phyloP scores from a whole-genome alignment of 805 yeast species.

The Zygosaccharomyces bisporus region DNA sequence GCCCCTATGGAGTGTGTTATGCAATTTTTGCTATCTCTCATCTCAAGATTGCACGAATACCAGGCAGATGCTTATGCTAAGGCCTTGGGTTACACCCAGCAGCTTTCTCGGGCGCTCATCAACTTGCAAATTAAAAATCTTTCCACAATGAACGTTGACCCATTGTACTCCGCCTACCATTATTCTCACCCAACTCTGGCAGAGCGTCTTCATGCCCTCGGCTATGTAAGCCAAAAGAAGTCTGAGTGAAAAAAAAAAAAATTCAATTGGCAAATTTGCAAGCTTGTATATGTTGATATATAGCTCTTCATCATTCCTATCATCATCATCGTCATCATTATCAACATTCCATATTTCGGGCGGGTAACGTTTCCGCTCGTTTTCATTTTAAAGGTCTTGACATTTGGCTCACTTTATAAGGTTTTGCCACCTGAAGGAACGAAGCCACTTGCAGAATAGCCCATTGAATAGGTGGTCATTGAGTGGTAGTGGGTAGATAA shows the following conservation, averaged over 20 bases:
- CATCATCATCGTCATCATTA: conserved; percentile 12
- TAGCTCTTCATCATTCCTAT: conserved; percentile 7
- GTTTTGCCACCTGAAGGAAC: conserved; percentile 17
- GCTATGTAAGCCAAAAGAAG: conserved; percentile 37
- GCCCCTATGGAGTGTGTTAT: conserved; percentile 71
- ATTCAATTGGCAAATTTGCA: conserved; percentile 11
- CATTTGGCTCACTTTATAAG: not conserved
- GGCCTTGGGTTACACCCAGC: conserved; percentile 62
- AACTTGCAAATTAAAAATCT: conserved; percentile 76
- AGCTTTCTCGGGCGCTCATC: conserved; percentile 68
- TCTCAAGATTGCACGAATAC: conserved; percentile 85
- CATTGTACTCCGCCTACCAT: conserved; percentile 83
- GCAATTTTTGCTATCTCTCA: conserved; percentile 60
- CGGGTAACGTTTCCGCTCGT: not conserved
- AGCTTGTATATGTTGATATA: conserved; percentile 1
- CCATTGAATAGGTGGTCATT: not conserved
- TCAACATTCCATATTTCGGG: not conserved
- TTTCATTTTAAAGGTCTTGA: not conserved
- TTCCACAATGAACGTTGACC: conserved; percentile 82
- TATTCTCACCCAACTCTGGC: conserved; percentile 89
- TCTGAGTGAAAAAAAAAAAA: not conserved
- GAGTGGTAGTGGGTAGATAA: not conserved
- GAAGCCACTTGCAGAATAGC: not conserved
- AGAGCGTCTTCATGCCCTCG: conserved; percentile 80
- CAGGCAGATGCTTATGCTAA: conserved; percentile 91